Conservation (phyloP, 306 rosid genomes). For the Leucaena leucocephala region DNA sequence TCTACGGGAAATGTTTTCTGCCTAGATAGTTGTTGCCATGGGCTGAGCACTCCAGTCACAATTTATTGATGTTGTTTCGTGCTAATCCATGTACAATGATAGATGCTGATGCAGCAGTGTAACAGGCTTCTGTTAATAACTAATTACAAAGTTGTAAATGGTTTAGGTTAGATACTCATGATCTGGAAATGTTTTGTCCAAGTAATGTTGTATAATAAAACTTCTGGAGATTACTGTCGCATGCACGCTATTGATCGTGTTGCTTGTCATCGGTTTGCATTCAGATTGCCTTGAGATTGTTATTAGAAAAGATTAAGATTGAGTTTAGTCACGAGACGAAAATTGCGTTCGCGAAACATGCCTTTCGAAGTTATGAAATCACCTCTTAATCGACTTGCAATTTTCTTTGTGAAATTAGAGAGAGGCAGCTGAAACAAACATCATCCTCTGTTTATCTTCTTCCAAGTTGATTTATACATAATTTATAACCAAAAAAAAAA, state of each 20-base stretch:
- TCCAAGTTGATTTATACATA: too few relatives aligned
- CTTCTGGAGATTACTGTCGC: neutral
- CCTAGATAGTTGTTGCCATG: conserved; percentile 12
- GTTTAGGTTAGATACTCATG: neutral
- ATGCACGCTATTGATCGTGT: neutral
- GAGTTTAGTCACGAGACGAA: too few relatives aligned
- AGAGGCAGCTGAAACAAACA: too few relatives aligned
- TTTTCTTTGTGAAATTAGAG: too few relatives aligned
- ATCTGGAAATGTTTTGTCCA: neutral
- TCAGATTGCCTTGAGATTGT: neutral
- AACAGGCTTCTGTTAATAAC: neutral
- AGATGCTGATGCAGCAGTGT: neutral
- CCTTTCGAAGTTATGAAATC: too few relatives aligned
- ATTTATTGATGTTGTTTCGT: conserved; percentile 23
- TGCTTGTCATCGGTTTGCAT: neutral
- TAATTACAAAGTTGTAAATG: neutral
- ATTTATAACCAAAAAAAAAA: too few relatives aligned
- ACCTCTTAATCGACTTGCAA: too few relatives aligned
- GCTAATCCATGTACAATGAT: conserved; percentile 6
- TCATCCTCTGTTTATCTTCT: too few relatives aligned
- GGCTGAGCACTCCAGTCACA: conserved; percentile 32
- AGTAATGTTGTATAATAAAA: neutral
- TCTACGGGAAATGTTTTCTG: conserved; percentile 22
- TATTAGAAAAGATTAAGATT: too few relatives aligned
- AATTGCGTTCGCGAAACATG: too few relatives aligned